These are phyloP conservation scores for Yarrowia sp. DNA, from an alignment of 805 yeast species.

Conservation along the genomic window DNA sequence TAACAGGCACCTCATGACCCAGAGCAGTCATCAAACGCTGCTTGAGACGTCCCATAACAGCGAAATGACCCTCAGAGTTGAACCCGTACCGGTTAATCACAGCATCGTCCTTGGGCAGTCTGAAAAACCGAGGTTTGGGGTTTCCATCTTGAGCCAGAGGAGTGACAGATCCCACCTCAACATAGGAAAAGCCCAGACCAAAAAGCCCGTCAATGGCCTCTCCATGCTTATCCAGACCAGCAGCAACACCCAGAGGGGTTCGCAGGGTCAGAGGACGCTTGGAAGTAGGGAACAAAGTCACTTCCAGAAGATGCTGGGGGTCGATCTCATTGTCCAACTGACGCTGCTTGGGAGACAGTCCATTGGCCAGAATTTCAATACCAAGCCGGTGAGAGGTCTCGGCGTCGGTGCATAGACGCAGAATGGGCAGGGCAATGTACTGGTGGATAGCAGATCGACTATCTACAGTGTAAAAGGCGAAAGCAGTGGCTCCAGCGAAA, in stretches of 20 bases:
- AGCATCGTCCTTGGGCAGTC: conserved; percentile 80
- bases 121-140: conserved; percentile 87
- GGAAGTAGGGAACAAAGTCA: conserved; percentile 35
- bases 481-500: conserved; percentile 37
- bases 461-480: conserved; percentile 60
- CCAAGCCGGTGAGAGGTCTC: conserved; percentile 83
- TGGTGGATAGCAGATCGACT: conserved; percentile 83
- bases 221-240: conserved; percentile 92
- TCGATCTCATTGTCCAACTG: conserved; percentile 37
- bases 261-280: conserved; percentile 45
- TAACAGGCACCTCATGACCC: conserved; percentile 29
- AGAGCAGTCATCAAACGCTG: conserved; percentile 52
- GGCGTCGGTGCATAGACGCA: conserved; percentile 70
- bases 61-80: conserved; percentile 84
- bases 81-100: conserved; percentile 94
- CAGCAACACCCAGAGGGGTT: conserved; percentile 89
- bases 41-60: conserved; percentile 65
- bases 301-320: conserved; percentile 36
- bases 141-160: conserved; percentile 94
- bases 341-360: conserved; percentile 35
- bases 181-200: conserved; percentile 78
- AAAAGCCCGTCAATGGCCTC: conserved; percentile 83
- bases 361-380: conserved; percentile 57
- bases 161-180: conserved; percentile 90
- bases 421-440: conserved; percentile 72